Conservation (phyloP, 345 rosid species). For the Luvunga scandens region DNA sequence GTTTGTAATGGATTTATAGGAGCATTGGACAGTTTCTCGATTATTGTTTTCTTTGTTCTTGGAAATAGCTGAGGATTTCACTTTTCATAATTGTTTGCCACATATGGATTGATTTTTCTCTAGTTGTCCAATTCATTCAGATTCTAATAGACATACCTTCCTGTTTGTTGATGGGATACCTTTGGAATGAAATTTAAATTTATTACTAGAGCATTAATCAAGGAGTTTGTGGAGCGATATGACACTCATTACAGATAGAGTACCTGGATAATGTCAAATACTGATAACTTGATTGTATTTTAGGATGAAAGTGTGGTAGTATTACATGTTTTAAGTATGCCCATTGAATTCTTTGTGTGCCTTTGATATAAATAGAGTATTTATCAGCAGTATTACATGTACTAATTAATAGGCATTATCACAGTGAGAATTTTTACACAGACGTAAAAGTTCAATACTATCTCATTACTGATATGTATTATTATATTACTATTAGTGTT, state of each 20-base stretch:
- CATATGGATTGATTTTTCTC: background rate
- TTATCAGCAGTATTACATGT: background rate
- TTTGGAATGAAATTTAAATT: background rate
- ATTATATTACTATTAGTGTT: background rate
- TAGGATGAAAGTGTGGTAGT: background rate
- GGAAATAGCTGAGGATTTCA: background rate
- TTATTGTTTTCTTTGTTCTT: constrained; percentile 6
- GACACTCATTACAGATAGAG: background rate
- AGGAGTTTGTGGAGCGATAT: background rate
- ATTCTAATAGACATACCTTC: background rate
- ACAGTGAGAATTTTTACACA: background rate
- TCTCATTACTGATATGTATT: background rate
- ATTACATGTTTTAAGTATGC: background rate
- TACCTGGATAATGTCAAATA: background rate
- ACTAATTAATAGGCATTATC: background rate
- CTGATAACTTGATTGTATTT: background rate
- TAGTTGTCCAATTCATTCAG: background rate
- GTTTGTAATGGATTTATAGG: background rate
- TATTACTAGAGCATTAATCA: background rate
- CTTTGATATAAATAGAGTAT: no score
- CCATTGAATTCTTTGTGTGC: background rate
- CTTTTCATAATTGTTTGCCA: background rate
- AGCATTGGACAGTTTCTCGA: background rate
- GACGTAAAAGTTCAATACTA: background rate
- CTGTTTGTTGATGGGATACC: background rate